phyloP scores from a whole-genome alignment of 306 rosid species.

The Cucumis hystrix region DNA sequence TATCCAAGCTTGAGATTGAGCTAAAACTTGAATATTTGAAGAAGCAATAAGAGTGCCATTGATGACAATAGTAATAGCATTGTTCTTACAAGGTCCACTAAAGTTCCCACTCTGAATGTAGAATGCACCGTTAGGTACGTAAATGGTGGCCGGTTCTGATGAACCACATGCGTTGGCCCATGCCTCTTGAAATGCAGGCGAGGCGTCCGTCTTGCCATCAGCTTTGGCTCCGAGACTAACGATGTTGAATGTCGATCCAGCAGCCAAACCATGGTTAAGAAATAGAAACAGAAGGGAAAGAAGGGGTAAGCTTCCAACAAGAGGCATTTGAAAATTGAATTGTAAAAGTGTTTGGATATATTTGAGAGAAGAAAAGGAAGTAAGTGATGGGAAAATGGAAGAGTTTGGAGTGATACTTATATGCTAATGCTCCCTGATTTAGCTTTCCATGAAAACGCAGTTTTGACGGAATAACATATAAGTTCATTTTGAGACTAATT shows the following conservation, averaged over 20 bases:
- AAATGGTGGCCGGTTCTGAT: constrained; percentile 11
- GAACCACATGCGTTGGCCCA: constrained; percentile 36
- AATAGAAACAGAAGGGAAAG: neutral
- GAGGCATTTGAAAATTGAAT: neutral
- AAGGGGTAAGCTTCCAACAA: neutral
- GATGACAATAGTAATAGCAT: neutral
- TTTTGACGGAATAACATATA: no score
- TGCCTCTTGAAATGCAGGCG: neutral
- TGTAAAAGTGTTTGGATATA: neutral
- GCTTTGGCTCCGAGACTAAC: neutral
- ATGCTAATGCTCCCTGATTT: neutral
- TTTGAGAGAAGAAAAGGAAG: neutral
- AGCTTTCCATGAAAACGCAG: neutral
- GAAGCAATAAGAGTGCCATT: neutral
- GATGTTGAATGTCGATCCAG: neutral
- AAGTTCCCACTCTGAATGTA: constrained; percentile 15
- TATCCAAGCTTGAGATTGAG: constrained; percentile 26
- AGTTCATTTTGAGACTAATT: no score
- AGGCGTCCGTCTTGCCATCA: constrained; percentile 8
- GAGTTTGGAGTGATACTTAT: neutral
- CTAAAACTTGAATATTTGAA: constrained; percentile 24
- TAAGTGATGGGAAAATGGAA: neutral
- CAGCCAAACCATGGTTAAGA: neutral
- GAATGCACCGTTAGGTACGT: constrained; percentile 32
- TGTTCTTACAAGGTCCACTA: constrained; percentile 28